Conservation (phyloP, 2,329 filamentous ascomycete species). For the Ascomycota sp. region DNA sequence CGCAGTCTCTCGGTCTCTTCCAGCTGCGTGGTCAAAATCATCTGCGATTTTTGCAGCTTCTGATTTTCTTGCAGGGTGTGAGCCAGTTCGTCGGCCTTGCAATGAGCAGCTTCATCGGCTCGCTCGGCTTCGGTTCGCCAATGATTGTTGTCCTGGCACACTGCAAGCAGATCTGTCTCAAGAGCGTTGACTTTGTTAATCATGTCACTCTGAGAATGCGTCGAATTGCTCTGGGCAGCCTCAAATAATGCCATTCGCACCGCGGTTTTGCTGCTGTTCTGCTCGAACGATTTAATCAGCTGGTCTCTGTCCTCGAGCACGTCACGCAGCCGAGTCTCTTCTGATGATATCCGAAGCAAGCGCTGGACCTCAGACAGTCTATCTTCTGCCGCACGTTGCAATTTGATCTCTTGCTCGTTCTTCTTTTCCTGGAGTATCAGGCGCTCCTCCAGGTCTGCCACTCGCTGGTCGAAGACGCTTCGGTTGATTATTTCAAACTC, state of each 20-base stretch:
- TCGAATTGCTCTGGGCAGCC: conserved; percentile 37
- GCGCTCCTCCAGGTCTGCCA: conserved; percentile 49
- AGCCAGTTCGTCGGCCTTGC: conserved; percentile 26
- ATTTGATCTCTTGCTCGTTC: conserved; percentile 41
- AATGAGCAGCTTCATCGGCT: conserved; percentile 28
- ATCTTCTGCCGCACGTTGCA: conserved; percentile 49
- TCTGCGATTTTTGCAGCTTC: conserved; percentile 52
- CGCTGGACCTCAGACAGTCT: conserved; percentile 52
- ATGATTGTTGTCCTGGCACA: conserved; percentile 35
- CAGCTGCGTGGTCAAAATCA: conserved; percentile 55
- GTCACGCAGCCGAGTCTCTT: conserved; percentile 46
- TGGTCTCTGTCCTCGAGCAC: conserved; percentile 50
- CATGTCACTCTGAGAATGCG: conserved; percentile 33
- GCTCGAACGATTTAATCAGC: conserved; percentile 39
- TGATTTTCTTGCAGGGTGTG: conserved; percentile 41
- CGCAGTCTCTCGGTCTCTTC: conserved; percentile 73
- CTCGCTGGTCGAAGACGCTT: conserved; percentile 36
- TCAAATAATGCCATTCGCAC: conserved; percentile 49
- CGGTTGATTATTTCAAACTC: conserved; percentile 42
- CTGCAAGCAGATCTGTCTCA: conserved; percentile 33
- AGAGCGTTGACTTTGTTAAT: conserved; percentile 31
- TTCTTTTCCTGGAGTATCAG: conserved; percentile 41
- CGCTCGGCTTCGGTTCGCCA: conserved; percentile 43
- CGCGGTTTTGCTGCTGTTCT: conserved; percentile 28
- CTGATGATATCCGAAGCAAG: conserved; percentile 46